These are phyloP conservation scores for Penicillium malachiteum DNA, from an alignment of 495 filamentous ascomycete genomes.

Conservation along the genomic window DNA sequence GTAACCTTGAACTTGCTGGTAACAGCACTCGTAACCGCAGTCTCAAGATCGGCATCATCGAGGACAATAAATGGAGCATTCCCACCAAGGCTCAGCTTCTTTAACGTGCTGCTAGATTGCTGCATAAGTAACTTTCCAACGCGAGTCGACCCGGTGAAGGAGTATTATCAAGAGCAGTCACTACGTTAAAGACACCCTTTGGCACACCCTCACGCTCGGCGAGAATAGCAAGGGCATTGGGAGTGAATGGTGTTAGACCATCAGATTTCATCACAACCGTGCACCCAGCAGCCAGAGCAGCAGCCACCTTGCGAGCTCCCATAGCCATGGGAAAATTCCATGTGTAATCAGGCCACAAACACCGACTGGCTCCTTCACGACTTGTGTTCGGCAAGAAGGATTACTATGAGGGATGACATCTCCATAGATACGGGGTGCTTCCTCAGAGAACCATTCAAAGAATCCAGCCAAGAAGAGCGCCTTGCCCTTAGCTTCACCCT, in stretches of 20 bases:
- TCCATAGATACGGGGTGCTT: constrained; percentile 70
- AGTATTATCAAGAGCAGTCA: constrained; percentile 46
- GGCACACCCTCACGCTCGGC: constrained; percentile 50
- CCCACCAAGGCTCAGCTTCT: constrained; percentile 54
- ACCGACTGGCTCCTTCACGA: constrained; percentile 36
- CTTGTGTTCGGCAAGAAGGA: constrained; percentile 15
- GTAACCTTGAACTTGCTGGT: constrained; percentile 51
- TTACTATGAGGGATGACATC: constrained; percentile 60
- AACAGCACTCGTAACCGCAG: constrained; percentile 43
- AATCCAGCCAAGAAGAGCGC: constrained; percentile 72
- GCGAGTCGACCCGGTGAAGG: constrained; percentile 52
- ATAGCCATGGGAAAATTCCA: constrained; percentile 90
- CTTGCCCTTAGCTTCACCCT: constrained; percentile 72
- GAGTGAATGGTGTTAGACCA: constrained; percentile 48
- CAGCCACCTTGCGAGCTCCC: constrained; percentile 78
- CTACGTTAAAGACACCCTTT: constrained; percentile 48
- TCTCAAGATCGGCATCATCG: constrained; percentile 51
- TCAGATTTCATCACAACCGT: constrained; percentile 51
- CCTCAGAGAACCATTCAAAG: constrained; percentile 81
- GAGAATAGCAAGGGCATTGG: constrained; percentile 47
- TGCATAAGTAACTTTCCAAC: constrained; percentile 53
- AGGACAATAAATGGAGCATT: constrained; percentile 57
- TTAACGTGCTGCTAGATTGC: constrained; percentile 46
- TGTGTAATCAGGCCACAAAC: constrained; percentile 34
- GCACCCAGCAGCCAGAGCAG: constrained; percentile 53